phyloP scores from a whole-genome alignment of 2,329 filamentous ascomycete genomes.

The Coniella vitis region DNA sequence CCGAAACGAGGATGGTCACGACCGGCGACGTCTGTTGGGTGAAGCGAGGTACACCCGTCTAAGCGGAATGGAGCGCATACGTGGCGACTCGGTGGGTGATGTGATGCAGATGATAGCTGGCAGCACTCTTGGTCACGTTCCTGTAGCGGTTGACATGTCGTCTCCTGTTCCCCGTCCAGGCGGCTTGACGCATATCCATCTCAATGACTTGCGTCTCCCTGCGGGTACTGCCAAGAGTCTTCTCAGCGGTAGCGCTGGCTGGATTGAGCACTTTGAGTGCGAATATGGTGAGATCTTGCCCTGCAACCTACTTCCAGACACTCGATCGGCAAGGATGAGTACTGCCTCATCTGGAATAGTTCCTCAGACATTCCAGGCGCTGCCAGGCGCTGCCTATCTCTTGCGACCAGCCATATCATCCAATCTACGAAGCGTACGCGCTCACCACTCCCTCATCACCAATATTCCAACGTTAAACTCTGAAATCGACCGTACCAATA shows the following conservation, averaged over 20 bases:
- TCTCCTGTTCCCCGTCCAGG: slow-evolving; percentile 12
- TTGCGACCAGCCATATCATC: slow-evolving; percentile 47
- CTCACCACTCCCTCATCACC: slow-evolving; percentile 57
- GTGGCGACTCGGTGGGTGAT: slow-evolving; percentile 9
- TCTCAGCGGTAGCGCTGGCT: slow-evolving; percentile 35
- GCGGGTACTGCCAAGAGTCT: slow-evolving; percentile 35
- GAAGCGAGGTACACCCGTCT: neutral
- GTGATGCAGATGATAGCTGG: slow-evolving; percentile 8
- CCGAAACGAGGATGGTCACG: neutral
- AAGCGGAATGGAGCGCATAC: slow-evolving; percentile 4
- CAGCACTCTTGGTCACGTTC: slow-evolving; percentile 3
- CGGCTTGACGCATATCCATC: slow-evolving; percentile 47
- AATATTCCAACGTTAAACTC: slow-evolving; percentile 40
- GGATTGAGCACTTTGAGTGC: slow-evolving; percentile 47
- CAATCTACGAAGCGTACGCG: slow-evolving; percentile 44
- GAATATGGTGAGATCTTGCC: slow-evolving; percentile 29
- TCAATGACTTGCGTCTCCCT: slow-evolving; percentile 45
- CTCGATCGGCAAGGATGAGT: too few species aligned
- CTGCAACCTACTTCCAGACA: slow-evolving; percentile 18
- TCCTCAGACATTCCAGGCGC: slow-evolving; percentile 25
- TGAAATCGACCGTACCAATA: neutral
- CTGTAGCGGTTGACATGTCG: slow-evolving; percentile 11
- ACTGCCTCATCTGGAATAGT: too few species aligned
- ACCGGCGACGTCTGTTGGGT: neutral
- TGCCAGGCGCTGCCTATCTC: slow-evolving; percentile 38